A percentile compares a stretch with the other conserved stretches of the same genome.
Evolutionary conservation across 2,329 filamentous ascomycete species (phyloP).

Genomic region (Monosporascus cannonballus): DNA sequence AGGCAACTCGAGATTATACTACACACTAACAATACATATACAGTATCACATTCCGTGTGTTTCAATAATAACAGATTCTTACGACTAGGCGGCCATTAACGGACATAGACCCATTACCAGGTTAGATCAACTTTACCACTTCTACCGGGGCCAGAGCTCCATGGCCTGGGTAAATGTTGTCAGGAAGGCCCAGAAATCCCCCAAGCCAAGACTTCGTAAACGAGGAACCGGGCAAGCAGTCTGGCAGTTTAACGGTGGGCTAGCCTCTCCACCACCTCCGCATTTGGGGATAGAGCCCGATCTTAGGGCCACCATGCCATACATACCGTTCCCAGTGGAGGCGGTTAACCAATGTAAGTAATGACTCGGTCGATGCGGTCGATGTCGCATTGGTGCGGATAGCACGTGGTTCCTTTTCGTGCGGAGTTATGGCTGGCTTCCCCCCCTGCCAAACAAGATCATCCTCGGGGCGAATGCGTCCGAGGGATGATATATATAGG

Average conservation of each 20-base stretch:
- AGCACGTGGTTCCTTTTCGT: not conserved
- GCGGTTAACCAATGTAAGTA: no score
- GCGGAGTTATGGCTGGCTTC: not conserved
- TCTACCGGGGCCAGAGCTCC: no score
- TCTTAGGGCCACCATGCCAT: not conserved
- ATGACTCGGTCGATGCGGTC: no score
- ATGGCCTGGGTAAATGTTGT: no score
- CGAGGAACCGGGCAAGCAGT: not conserved
- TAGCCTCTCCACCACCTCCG: not conserved
- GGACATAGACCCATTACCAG: no score
- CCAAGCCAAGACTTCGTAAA: not conserved
- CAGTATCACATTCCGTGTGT: no score
- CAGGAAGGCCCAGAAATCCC: no score
- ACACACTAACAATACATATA: no score
- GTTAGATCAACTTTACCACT: no score
- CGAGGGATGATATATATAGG: not conserved
- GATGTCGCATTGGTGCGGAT: not conserved
- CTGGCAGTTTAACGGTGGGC: not conserved
- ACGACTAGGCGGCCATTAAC: no score
- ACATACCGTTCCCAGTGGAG: not conserved
- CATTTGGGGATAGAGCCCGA: not conserved
- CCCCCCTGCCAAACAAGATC: not conserved
- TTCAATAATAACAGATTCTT: no score
- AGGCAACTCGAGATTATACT: no score
- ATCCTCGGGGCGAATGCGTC: not conserved